These are phyloP conservation scores for Fusarium anguioides DNA, from an alignment of 2,329 filamentous ascomycete species.

Conservation along the genomic window DNA sequence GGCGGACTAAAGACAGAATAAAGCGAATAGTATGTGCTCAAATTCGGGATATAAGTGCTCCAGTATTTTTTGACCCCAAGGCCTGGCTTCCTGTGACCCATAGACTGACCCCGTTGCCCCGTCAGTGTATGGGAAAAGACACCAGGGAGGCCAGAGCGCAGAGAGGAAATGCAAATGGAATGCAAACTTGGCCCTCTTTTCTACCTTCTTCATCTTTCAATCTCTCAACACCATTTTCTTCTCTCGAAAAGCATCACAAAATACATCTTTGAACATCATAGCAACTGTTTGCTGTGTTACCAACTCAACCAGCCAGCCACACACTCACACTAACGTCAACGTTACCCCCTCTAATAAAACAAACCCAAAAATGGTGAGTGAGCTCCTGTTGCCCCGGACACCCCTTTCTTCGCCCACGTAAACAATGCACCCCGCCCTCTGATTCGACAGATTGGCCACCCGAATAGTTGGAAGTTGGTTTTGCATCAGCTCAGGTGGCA, in stretches of 20 bases:
- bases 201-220: constrained; percentile 40
- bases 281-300: constrained; percentile 15
- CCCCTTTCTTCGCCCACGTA: constrained; percentile 44
- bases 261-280: constrained; percentile 3
- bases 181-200: constrained; percentile 38
- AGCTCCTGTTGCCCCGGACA: constrained; percentile 50
- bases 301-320: constrained; percentile 32
- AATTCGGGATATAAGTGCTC: rapidly evolving
- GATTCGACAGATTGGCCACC: constrained; percentile 48
- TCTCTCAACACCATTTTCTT: constrained; percentile 39
- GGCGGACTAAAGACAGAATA: constrained; percentile 11
- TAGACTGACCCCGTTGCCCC: constrained; percentile 42
- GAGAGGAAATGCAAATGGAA: constrained; percentile 40
- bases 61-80: constrained; percentile 1
- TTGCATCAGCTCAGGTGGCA: constrained; percentile 36
- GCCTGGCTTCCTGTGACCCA: constrained; percentile 28
- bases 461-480: constrained; percentile 39
- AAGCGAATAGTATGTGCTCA: neutral
- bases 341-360: constrained; percentile 23
- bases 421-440: constrained; percentile 52
- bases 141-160: constrained; percentile 42
- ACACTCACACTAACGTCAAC: constrained; percentile 16
- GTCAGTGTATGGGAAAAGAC: constrained; percentile 48
- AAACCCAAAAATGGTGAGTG: constrained; percentile 54
- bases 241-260: constrained; percentile 17